Evolutionary conservation across 2,329 filamentous ascomycete species (phyloP), one percentile per base, ranked within the genome.

Genomic region (Trichoderma lentiforme): DNA sequence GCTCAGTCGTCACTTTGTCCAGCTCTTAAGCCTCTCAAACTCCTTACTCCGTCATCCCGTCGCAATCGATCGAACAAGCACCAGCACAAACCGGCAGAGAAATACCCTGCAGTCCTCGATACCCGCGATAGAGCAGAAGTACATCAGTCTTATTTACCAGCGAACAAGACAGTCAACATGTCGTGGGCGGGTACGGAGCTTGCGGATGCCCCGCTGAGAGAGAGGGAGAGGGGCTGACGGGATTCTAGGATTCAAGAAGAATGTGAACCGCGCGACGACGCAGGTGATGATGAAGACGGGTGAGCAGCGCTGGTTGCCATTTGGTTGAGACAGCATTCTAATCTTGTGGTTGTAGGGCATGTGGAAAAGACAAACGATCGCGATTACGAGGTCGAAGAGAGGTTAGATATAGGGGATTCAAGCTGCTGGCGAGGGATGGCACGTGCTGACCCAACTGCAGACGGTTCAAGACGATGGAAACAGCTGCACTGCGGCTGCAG

Each of bases 271-370:
- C 86, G 95, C 95, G 79, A 98, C 95, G 83, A 99, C 97, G 85
- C 95, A 98, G 91, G 95, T 98, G 74, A 98, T 99, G 94, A 98
- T 99, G 95, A 99, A 99, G 89, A 97, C 95, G 72, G 93, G 91
- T 93, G 82, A 75, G 86, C 78, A 15, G 28, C 21, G 24, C 21
- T 28, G 32, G 3, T 58, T 9, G 14, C 5, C 4, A 21, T 7
- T 36, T 4, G 11, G 30, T 21, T 43, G 1, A 30, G 7, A 7
- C 6, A 18, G 6, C 9, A 11, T 21, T 30, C 57, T 70, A 3
- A 62, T 21, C 14, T 36, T 26, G 53, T 8, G 39, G 18, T 58
- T 60, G 8, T 76, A 90, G 93, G 96, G 73, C 96, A 98, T 86
- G 97, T 99, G 78, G 96, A 99, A 84, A 95, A 96, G 85, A 99